phyloP scores from a whole-genome alignment of 495 filamentous ascomycete species.

The Lindgomyces ingoldianus region DNA sequence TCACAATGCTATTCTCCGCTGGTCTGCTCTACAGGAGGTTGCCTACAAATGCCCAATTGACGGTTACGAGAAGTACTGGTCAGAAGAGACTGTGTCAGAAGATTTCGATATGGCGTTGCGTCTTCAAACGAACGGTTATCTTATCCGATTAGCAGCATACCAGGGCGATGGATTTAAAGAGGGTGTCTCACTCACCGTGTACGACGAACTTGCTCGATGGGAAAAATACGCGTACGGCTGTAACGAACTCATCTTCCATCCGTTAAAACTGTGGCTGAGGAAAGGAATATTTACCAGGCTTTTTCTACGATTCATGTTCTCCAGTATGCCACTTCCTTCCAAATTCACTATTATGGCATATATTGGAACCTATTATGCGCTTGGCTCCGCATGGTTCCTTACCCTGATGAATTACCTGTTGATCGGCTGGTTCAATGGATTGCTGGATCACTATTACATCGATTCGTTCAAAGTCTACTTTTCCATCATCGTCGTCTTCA shows the following conservation, averaged over 20 bases:
- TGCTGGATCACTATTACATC: conserved; percentile 53
- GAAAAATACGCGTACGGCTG: conserved; percentile 90
- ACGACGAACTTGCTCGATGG: conserved; percentile 81
- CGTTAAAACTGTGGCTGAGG: conserved; percentile 58
- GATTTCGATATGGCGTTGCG: conserved; percentile 86
- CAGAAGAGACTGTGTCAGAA: conserved; percentile 77
- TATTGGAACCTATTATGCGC: conserved; percentile 85
- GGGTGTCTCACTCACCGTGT: conserved; percentile 80
- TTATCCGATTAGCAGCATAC: conserved; percentile 73
- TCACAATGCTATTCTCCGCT: conserved; percentile 81
- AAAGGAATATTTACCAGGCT: conserved; percentile 71
- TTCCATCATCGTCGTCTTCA: conserved; percentile 54
- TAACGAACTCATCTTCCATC: conserved; percentile 79
- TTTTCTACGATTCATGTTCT: conserved; percentile 69
- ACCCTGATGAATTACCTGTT: conserved; percentile 77
- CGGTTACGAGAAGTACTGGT: conserved; percentile 78
- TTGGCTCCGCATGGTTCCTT: conserved; percentile 77
- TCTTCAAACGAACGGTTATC: conserved; percentile 70
- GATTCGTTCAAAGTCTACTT: conserved; percentile 54
- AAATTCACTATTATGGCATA: conserved; percentile 82
- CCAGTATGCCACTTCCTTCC: conserved; percentile 72
- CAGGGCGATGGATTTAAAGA: conserved; percentile 78
- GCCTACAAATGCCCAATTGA: conserved; percentile 65
- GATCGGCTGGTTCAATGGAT: conserved; percentile 57
- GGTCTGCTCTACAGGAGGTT: conserved; percentile 76